Percentiles rank a stretch among this genome's conserved stretches.
These are phyloP conservation scores for Hortiboletus flavorubellus DNA, from an alignment of 768 basidiomycete genomes.

Conservation along the genomic window DNA sequence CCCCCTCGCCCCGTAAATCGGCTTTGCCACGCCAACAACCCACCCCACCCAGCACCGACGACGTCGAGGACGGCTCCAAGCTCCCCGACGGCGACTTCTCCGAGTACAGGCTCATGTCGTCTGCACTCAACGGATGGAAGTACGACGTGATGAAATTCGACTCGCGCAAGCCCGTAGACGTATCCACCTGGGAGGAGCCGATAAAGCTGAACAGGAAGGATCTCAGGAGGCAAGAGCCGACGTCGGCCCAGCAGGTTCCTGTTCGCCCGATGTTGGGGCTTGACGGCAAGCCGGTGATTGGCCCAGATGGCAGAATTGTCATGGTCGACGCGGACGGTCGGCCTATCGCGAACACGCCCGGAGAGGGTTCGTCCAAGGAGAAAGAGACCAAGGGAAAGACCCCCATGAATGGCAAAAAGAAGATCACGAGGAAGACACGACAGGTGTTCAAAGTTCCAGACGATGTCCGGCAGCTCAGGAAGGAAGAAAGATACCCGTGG, in stretches of 20 bases:
- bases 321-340: constrained; percentile 80
- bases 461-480: constrained; percentile 69
- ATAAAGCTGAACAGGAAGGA: constrained; percentile 90
- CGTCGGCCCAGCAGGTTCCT: constrained; percentile 43
- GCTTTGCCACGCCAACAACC: constrained; percentile 39
- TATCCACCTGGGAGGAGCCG: constrained; percentile 65
- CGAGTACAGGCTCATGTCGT: constrained; percentile 78
- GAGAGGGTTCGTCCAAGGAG: constrained; percentile 30
- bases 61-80: constrained; percentile 48
- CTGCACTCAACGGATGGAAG: constrained; percentile 81
- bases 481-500: constrained; percentile 90
- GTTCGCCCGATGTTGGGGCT: constrained; percentile 74
- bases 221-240: constrained; percentile 46
- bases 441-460: constrained; percentile 84
- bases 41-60: constrained; percentile 38
- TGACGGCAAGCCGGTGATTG: constrained; percentile 83
- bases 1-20: constrained; percentile 36
- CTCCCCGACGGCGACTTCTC: constrained; percentile 67
- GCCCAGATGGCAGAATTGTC: constrained; percentile 69
- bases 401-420: constrained; percentile 54
- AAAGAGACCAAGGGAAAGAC: constrained; percentile 43
- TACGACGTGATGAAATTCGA: constrained; percentile 94
- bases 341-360: constrained; percentile 48
- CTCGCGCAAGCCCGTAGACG: constrained; percentile 67
- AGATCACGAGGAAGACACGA: constrained; percentile 77